These are phyloP conservation scores for Vararia minispora DNA, from an alignment of 768 basidiomycete species.

Conservation along the genomic window DNA sequence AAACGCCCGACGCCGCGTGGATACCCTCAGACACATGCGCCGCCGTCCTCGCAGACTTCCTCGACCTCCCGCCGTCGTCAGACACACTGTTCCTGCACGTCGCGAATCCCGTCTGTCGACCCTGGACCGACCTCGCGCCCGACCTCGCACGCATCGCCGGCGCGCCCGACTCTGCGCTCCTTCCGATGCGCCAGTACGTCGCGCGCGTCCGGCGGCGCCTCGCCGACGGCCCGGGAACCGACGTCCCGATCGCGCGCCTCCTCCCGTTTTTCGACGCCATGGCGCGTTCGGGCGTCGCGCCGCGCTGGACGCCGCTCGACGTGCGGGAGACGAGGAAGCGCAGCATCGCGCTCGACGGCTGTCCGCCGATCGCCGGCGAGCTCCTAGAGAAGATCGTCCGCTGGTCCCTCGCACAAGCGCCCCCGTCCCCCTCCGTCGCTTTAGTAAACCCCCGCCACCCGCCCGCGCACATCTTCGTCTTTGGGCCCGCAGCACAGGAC, in stretches of 20 bases:
- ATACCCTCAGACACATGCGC: conserved; percentile 2
- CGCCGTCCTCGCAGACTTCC: neutral
- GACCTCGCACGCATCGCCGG: neutral
- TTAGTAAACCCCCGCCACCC: too few relatives aligned
- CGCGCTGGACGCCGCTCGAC: too few relatives aligned
- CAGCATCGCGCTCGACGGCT: too few relatives aligned
- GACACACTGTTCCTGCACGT: too few relatives aligned
- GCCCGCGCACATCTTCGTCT: too few relatives aligned
- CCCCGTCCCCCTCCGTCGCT: too few relatives aligned
- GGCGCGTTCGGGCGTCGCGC: neutral
- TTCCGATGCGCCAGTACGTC: neutral
- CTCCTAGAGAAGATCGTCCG: too few relatives aligned
- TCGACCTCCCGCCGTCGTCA: too few relatives aligned
- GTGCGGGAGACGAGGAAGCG: too few relatives aligned
- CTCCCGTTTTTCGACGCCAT: too few relatives aligned
- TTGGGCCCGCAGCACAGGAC: neutral
- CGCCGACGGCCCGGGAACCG: neutral
- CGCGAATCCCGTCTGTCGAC: too few relatives aligned
- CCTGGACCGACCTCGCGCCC: neutral
- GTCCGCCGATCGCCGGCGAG: neutral
- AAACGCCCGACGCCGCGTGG: conserved; percentile 2
- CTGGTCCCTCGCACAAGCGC: too few relatives aligned
- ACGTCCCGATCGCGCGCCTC: neutral
- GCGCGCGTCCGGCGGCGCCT: neutral
- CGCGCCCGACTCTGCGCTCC: neutral